Evolutionary conservation across 1,284 basidiomycete species (phyloP).

Genomic region (Irpex rosettiformis): DNA sequence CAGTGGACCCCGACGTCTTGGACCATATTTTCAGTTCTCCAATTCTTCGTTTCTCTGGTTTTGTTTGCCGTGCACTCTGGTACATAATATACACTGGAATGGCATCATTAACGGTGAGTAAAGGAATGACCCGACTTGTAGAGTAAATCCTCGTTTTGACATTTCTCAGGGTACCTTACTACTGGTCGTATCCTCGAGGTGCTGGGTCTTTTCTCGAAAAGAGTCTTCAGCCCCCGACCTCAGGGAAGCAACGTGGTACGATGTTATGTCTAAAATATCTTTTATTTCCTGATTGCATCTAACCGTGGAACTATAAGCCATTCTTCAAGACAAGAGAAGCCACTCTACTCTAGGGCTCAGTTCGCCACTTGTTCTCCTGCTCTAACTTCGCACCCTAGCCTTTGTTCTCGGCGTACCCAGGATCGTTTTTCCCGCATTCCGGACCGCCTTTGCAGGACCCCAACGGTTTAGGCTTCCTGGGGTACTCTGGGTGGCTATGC

Average conservation of each 20-base stretch:
- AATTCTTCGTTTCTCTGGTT: slow-evolving; percentile 12
- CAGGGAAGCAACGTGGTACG: neutral
- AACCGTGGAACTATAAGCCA: neutral
- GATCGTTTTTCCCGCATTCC: slow-evolving; percentile 22
- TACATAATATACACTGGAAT: slow-evolving; percentile 16
- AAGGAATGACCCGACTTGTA: no score
- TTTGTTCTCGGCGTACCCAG: neutral
- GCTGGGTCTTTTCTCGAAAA: neutral
- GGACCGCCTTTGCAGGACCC: slow-evolving; percentile 15
- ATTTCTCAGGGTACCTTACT: slow-evolving; percentile 2
- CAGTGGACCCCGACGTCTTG: neutral
- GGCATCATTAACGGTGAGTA: slow-evolving; percentile 24
- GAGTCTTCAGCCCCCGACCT: neutral
- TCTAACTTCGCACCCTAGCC: neutral
- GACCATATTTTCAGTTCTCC: slow-evolving; percentile 13
- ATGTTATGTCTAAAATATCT: neutral
- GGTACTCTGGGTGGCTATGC: neutral
- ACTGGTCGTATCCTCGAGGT: slow-evolving; percentile 8
- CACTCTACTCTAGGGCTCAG: neutral
- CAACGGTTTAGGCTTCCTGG: neutral
- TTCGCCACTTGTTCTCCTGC: neutral
- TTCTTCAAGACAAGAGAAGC: neutral
- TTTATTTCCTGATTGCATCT: neutral
- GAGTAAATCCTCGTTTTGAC: neutral
- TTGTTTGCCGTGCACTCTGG: slow-evolving; percentile 14